Percentiles rank a stretch among this genome's conserved stretches.
These are phyloP conservation scores for Solanum lycopersicoides DNA, from an alignment of 257 asterid species.

Conservation along the genomic window DNA sequence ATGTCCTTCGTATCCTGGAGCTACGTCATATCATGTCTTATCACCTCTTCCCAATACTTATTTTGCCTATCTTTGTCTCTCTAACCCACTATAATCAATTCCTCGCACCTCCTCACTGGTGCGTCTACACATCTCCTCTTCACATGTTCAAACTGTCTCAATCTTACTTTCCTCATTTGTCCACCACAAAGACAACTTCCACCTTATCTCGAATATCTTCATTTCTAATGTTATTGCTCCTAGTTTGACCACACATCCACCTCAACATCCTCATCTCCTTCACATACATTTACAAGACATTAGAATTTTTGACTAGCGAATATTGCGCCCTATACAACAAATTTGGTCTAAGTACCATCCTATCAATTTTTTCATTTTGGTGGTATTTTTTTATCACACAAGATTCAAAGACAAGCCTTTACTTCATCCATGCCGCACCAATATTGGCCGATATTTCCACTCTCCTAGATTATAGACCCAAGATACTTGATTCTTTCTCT, in stretches of 20 bases:
- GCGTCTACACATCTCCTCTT: neutral
- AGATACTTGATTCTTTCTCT: neutral
- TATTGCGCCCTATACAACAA: neutral
- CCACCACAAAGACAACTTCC: neutral
- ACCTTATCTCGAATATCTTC: neutral
- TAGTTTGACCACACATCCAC: neutral
- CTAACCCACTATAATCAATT: neutral
- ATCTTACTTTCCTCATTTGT: neutral
- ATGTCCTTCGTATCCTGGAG: neutral
- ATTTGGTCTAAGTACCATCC: neutral
- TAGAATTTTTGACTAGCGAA: too few relatives aligned
- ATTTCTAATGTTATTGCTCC: neutral
- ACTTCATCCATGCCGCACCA: neutral
- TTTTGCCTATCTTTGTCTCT: neutral
- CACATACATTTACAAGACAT: neutral
- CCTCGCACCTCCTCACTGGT: neutral
- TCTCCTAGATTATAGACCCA: neutral
- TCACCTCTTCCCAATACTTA: neutral
- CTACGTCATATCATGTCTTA: neutral
- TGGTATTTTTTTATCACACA: too few relatives aligned
- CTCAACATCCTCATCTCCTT: neutral
- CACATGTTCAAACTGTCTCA: neutral
- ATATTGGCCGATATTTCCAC: neutral
- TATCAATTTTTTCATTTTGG: neutral
- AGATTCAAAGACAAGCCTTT: neutral